These are phyloP conservation scores for Millerozyma miso DNA, from an alignment of 805 yeast species.

Conservation along the genomic window DNA sequence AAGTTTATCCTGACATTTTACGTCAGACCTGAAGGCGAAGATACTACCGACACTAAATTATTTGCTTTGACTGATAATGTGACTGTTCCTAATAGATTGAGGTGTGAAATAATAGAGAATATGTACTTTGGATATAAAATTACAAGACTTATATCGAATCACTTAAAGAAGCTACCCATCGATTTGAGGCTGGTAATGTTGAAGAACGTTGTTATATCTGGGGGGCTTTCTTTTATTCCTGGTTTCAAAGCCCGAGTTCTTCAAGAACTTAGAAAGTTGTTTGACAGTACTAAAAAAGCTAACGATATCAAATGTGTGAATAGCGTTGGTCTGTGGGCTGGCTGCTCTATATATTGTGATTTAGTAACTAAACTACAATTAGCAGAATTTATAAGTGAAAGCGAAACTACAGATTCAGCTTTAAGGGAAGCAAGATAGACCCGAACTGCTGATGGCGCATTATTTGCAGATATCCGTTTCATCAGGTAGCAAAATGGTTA, in stretches of 20 bases:
- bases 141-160: slow-evolving; percentile 3
- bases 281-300: neutral
- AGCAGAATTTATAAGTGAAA: slow-evolving; percentile 14
- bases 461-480: no score
- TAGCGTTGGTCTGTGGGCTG: slow-evolving; percentile 30
- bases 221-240: slow-evolving; percentile 20
- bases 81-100: slow-evolving; percentile 9
- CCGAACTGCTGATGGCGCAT: no score
- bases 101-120: slow-evolving; percentile 12
- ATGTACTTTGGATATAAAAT: slow-evolving; percentile 3
- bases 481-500: no score
- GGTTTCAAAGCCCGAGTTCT: slow-evolving; percentile 18
- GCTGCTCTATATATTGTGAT: slow-evolving; percentile 27
- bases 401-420: slow-evolving; percentile 19
- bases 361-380: slow-evolving; percentile 12
- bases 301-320: slow-evolving; percentile 5
- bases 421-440: slow-evolving; percentile 7
- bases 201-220: slow-evolving; percentile 20
- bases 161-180: slow-evolving; percentile 9
- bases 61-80: slow-evolving; percentile 11
- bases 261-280: slow-evolving; percentile 8
- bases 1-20: slow-evolving; percentile 11
- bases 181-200: slow-evolving; percentile 16
- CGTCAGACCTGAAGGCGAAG: slow-evolving; percentile 6
- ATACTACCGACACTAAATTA: neutral